phyloP scores from a whole-genome alignment of 768 basidiomycete species.

The Leccinum disarticulatum region DNA sequence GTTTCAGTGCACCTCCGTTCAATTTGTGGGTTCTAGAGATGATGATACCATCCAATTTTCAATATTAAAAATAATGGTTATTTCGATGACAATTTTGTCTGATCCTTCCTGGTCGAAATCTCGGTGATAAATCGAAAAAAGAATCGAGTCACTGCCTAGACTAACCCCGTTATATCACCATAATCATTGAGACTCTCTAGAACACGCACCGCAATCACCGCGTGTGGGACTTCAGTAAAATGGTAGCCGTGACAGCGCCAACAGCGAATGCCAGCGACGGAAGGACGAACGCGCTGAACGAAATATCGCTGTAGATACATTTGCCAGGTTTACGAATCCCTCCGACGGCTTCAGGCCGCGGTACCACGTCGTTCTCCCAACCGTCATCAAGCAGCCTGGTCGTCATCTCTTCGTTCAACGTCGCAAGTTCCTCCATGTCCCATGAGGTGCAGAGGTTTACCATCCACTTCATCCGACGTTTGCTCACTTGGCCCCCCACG shows the following conservation, averaged over 20 bases:
- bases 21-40: too few species aligned
- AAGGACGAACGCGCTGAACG: slow-evolving; percentile 24
- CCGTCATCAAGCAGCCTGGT: slow-evolving; percentile 72
- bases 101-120: neutral
- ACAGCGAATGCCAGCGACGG: slow-evolving; percentile 40
- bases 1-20: neutral
- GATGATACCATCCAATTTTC: neutral
- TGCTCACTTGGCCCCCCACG: slow-evolving; percentile 73
- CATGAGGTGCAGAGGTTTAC: slow-evolving; percentile 80
- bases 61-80: neutral
- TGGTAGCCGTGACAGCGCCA: slow-evolving; percentile 41
- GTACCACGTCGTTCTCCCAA: slow-evolving; percentile 70
- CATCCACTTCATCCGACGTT: slow-evolving; percentile 92
- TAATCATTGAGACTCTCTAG: neutral
- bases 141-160: slow-evolving; percentile 1
- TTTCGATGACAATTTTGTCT: neutral
- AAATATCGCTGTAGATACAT: slow-evolving; percentile 5
- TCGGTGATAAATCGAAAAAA: neutral
- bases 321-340: slow-evolving; percentile 22
- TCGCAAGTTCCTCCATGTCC: slow-evolving; percentile 77
- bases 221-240: slow-evolving; percentile 33
- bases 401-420: slow-evolving; percentile 66
- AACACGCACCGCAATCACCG: slow-evolving; percentile 26
- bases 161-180: neutral
- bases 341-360: slow-evolving; percentile 43